phyloP scores from a whole-genome alignment of 169 alveolate species.

The Plasmodium malariae region DNA sequence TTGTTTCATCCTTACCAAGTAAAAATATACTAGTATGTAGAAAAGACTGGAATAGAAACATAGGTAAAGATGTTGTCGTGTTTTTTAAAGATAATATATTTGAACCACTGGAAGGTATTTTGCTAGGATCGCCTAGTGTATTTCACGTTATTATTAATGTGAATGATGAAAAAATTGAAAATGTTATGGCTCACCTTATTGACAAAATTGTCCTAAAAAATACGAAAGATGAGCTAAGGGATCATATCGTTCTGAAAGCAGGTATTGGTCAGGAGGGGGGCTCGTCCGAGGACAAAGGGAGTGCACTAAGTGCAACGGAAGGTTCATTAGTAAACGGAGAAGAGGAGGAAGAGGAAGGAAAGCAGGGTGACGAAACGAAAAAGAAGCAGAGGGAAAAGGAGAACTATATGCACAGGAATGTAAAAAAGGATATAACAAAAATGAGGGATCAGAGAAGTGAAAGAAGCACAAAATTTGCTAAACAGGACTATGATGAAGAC shows the following conservation, averaged over 20 bases:
- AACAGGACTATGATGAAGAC: background rate
- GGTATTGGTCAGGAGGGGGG: background rate
- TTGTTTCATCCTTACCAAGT: constrained; percentile 22
- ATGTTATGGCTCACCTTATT: constrained; percentile 3
- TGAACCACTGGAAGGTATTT: constrained; percentile 71
- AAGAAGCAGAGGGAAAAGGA: background rate
- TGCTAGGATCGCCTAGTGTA: constrained; percentile 82
- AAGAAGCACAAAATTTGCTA: background rate
- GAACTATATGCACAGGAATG: background rate
- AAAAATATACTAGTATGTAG: constrained; percentile 77
- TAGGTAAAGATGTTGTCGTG: constrained; percentile 79
- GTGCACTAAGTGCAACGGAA: no score
- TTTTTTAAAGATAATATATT: constrained; percentile 77
- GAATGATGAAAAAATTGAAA: constrained; percentile 55
- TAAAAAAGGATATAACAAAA: constrained; percentile 1
- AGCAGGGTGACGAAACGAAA: background rate
- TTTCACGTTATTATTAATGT: constrained; percentile 75
- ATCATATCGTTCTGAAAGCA: constrained; percentile 23
- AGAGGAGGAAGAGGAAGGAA: background rate
- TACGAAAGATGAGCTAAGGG: constrained; percentile 11
- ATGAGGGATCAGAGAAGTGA: background rate
- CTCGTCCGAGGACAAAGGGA: background rate
- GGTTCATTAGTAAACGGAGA: no score
- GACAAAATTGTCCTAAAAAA: constrained; percentile 39
- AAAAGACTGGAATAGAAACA: constrained; percentile 82